Evolutionary conservation across 495 filamentous ascomycete species (phyloP), one percentile per base, ranked within the genome.

Genomic region (Pseudomonodictys pantanalensis): DNA sequence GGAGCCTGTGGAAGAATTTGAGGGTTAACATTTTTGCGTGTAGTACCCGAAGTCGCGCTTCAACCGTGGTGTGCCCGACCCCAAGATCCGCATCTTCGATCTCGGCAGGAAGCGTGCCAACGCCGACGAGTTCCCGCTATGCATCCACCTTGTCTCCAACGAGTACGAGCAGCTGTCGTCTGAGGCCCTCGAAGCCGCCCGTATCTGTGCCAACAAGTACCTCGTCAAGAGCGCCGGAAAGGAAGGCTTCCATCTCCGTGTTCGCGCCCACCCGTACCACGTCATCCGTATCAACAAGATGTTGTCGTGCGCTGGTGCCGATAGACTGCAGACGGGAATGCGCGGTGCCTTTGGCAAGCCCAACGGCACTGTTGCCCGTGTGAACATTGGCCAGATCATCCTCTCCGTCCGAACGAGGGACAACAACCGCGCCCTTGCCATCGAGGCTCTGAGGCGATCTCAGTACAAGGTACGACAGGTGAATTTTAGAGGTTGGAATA

Each of bases 251-350:
- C 93, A 98, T 79, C 80, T 98, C 71, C 92, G 93, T 70, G 87
- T 98, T 76, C 92, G 93, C 75, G 92, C 90, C 71, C 93, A 97
- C 84, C 93, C 93, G 62, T 96, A 89, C 91, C 93, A 98, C 81
- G 92, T 97, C 78, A 84, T 97, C 82, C 93, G 93, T 78, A 98
- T 98, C 90, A 98, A 98, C 89, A 98, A 98, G 85, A 97, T 98
- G 93, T 89, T 98, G 87, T 97, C 92, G 65, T 97, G 93, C 77
- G 93, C 93, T 70, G 93, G 93, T 79, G 93, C 93, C 85, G 93
- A 98, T 97, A 86, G 93, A 84, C 85, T 98, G 72, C 93, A 98
- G 78, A 97, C 93, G 63, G 93, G 93, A 79, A 98, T 98, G 93
- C 93, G 93, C 86, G 93, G 93, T 85, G 93, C 93, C 65, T 98